Evolutionary conservation across 192 early-diverging fungal species (phyloP), one percentile per base, ranked within the genome.

Genomic region (Pilaira anomala): DNA sequence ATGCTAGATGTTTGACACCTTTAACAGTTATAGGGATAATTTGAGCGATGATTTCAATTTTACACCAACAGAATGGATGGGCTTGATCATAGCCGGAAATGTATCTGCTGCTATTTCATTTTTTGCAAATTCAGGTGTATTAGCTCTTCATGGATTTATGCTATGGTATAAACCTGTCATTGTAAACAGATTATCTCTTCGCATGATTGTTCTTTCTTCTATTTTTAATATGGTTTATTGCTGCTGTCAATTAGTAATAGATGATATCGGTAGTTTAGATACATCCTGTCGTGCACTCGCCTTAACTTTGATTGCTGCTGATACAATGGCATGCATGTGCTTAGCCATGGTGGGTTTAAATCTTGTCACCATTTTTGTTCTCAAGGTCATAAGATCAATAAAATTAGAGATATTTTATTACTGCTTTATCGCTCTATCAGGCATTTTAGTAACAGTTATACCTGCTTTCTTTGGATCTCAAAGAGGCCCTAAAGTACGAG

Each of bases 321-420:
- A 65, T 21, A 48, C 44, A 1, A 65, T 65, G 63, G 16, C 52
- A 3, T 65, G 63, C 21, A 56, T 52, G 29, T 25, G 52, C 13
- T 46, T 65, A 30, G 63, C 52, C 3, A 65, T 65, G 63, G 36
- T 65, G 18, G 63, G 63, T 3, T 22, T 65, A 16, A 65, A 65
- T 14, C 28, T 65, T 1, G 63, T 56, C 7, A 13, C 45, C 11
- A 55, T 65, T 1, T 55, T 65, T 44, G 29, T 65, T 26, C 14
- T 56, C n/a, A 54, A 56, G 7, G 40, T 56, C 2, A 45, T 39
- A 1, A 21, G 36, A 21, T 22, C 39, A 22, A 11, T 21, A 13
- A 54, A 41, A 16, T 45, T 54, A 1, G 52, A 65, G 6, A 28
- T 52, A 18, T 56, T 24, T 28, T 65, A 65, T 49, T 63, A 63